Conservation (phyloP, 2,329 filamentous ascomycete genomes). For the Aspergillus candidus region DNA sequence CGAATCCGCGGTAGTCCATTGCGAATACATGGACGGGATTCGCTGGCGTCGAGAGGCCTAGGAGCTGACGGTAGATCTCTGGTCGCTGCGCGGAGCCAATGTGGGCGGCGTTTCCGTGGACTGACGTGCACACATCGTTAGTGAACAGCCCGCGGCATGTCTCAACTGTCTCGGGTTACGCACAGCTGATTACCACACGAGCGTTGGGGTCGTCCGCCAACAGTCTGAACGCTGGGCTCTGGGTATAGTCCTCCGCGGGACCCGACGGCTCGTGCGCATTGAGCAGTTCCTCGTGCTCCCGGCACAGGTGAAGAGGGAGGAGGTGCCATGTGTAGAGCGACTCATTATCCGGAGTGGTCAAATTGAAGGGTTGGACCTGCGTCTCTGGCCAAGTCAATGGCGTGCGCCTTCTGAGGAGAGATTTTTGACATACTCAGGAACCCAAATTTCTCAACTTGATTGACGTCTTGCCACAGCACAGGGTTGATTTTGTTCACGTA, state of each 20-base stretch:
- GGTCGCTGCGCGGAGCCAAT: constrained; percentile 73
- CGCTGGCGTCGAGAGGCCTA: constrained; percentile 60
- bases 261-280: constrained; percentile 50
- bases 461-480: constrained; percentile 63
- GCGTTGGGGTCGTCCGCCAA: constrained; percentile 47
- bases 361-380: constrained; percentile 79
- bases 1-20: constrained; percentile 87
- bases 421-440: constrained; percentile 63
- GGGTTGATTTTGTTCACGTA: constrained; percentile 79
- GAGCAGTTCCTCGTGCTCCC: constrained; percentile 61
- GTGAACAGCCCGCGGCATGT: not conserved
- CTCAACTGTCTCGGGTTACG: constrained; percentile 6
- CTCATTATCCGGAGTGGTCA: constrained; percentile 69
- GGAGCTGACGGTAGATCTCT: constrained; percentile 68
- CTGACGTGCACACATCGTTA: constrained; percentile 16
- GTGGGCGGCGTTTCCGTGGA: constrained; percentile 70
- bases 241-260: constrained; percentile 41
- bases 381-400: constrained; percentile 52
- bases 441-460: constrained; percentile 74
- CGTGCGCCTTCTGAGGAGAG: not conserved
- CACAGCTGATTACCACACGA: constrained; percentile 52
- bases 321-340: constrained; percentile 86
- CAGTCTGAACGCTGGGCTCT: constrained; percentile 46
- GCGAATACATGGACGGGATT: constrained; percentile 69
- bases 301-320: constrained; percentile 70